A percentile compares a stretch with the other conserved stretches of the same genome.
Evolutionary conservation across 768 basidiomycete species (phyloP).

Genomic region (Leccinum subgranulosum): DNA sequence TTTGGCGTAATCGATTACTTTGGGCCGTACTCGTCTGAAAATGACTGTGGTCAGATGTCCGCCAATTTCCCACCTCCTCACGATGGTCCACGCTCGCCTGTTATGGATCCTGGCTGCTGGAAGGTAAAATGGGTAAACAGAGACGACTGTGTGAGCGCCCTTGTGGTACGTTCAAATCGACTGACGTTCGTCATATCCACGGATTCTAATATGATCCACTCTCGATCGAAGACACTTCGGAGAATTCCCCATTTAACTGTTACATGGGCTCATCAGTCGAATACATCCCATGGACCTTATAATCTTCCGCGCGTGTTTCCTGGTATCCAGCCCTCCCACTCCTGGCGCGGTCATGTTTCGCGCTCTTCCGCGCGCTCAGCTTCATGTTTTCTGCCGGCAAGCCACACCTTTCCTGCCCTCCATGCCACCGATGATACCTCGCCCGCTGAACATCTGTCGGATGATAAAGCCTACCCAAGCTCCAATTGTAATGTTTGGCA

Average conservation of each 20-base stretch:
- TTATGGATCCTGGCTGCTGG: constrained; percentile 65
- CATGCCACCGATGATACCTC: neutral
- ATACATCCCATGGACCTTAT: constrained; percentile 12
- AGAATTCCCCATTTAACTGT: constrained; percentile 68
- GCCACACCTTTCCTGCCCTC: constrained; percentile 14
- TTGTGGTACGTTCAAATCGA: constrained; percentile 49
- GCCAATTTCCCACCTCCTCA: constrained; percentile 48
- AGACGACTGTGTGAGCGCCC: constrained; percentile 69
- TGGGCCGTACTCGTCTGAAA: constrained; percentile 24
- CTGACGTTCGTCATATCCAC: neutral
- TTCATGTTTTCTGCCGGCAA: constrained; percentile 17
- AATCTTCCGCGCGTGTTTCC: constrained; percentile 9
- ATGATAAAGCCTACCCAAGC: neutral
- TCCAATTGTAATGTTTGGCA: constrained; percentile 15
- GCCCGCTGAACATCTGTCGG: neutral
- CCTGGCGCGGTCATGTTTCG: constrained; percentile 19
- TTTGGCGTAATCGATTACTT: constrained; percentile 70
- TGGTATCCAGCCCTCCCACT: constrained; percentile 4
- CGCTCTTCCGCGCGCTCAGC: constrained; percentile 8
- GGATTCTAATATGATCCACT: constrained; percentile 1
- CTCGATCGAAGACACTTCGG: constrained; percentile 55
- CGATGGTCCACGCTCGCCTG: constrained; percentile 46
- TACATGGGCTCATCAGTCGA: constrained; percentile 75
- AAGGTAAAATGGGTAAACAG: constrained; percentile 79
- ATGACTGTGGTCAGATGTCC: constrained; percentile 17